Base-by-base conservation (phyloP, 1,139 yeast genomes). In the Kazachstania sp. region DNA sequence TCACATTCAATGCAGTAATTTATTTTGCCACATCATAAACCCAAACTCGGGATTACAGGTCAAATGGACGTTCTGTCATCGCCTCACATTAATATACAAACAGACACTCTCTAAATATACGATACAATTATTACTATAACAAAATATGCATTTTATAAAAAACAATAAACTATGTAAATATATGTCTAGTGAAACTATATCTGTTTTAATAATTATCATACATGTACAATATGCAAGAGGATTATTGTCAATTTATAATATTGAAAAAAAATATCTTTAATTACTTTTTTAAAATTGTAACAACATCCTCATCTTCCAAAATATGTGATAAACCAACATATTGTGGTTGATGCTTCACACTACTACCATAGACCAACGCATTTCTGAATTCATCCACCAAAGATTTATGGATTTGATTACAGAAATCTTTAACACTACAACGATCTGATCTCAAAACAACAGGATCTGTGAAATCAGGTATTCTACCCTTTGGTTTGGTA, bases 271-370 rank as follows among this genome's bases (percentile, higher is more conserved):
- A n/a, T 5, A 13, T 13, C 34, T 30, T 13, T 13, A 5, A 39
- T 15, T 62, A 75, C 61, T 85, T 87, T 72, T 88, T 90, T 70
- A 90, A 76, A 59, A 92, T 87, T 30, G 98, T 90, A 47, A 92
- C 95, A 32, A 94, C 98, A 70, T 92, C 99, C 69, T 92, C 98
- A 67, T 92, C 99, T 68, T 83, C 84, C 57, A 92, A 72, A 9
- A 65, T 72, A 69, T 94, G 98, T 45, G 75, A 68, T 57, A 92
- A 74, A 39, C 98, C 98, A 41, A 90, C 97, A 56, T 81, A 79
- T 70, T 92, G 98, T n/a, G 97, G 97, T 68, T 90, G 97, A 67
- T 92, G 98, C 71, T 92, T 92, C 46, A 90, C 97, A 61, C 95
- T 83, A 18, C 86, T 77, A 39, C 97, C 97, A 63, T 74, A 90